These are phyloP conservation scores for Kuraishia piskuri DNA, from an alignment of 805 yeast species.

Conservation along the genomic window DNA sequence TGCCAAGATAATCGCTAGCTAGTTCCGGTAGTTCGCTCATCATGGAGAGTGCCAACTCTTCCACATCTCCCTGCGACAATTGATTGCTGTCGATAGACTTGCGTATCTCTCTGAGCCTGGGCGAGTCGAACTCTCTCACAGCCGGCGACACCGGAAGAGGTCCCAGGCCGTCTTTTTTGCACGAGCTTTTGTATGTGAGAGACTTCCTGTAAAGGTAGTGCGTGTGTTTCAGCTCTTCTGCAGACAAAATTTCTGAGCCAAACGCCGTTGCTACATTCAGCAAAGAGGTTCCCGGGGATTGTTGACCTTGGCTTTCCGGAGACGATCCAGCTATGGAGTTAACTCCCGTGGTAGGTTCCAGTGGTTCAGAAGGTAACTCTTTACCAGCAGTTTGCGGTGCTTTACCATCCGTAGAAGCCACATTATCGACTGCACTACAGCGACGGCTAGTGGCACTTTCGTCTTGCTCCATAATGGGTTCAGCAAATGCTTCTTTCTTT, in stretches of 20 bases:
- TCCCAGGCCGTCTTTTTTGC: constrained; percentile 44
- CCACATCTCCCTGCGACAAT: constrained; percentile 55
- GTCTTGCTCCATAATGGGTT: background rate
- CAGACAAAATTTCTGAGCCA: background rate
- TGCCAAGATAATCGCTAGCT: constrained; percentile 89
- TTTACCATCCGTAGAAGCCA: background rate
- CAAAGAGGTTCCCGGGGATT: background rate
- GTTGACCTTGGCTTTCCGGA: background rate
- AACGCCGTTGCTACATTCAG: constrained; percentile 5
- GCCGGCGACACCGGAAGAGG: constrained; percentile 69
- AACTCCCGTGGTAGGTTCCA: background rate
- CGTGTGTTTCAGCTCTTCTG: constrained; percentile 21
- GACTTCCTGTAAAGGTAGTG: constrained; percentile 37
- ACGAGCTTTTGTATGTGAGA: constrained; percentile 33
- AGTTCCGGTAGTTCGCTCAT: constrained; percentile 83
- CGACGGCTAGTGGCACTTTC: background rate
- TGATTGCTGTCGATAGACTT: constrained; percentile 55
- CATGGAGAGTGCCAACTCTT: constrained; percentile 77
- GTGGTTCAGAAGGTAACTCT: background rate
- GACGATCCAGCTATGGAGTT: background rate
- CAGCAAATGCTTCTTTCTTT: constrained; percentile 17
- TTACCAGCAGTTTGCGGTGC: too few species aligned
- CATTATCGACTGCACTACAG: background rate
- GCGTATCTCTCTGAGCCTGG: constrained; percentile 78
- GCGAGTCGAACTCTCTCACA: constrained; percentile 75